Evolutionary conservation across 1,284 basidiomycete genomes (phyloP).

Genomic region (Neotropicomus parvogracilis): DNA sequence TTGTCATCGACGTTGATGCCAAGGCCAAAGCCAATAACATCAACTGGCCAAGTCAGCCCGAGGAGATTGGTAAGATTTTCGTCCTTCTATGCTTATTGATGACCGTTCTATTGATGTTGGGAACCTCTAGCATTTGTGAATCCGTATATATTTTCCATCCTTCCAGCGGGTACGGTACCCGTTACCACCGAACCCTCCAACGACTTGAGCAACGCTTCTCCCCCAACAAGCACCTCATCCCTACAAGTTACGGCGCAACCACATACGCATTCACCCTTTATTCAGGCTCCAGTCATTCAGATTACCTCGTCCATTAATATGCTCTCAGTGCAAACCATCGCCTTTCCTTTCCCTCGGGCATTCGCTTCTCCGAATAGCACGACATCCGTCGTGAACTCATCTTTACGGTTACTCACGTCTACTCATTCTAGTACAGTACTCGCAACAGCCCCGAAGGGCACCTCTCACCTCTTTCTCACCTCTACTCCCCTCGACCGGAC

Average conservation of each 20-base stretch:
- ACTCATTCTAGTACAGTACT: constrained; percentile 43
- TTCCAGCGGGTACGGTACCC: constrained; percentile 66
- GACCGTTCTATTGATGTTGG: neutral
- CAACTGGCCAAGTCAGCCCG: constrained; percentile 79
- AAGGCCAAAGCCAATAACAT: constrained; percentile 60
- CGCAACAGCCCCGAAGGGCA: neutral
- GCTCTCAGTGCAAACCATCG: constrained; percentile 58
- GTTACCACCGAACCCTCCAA: constrained; percentile 22
- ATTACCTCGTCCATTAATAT: constrained; percentile 78
- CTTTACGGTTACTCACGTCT: constrained; percentile 50
- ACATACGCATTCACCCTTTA: constrained; percentile 32
- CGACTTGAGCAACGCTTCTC: constrained; percentile 18
- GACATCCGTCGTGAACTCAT: constrained; percentile 32
- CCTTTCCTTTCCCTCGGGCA: constrained; percentile 54
- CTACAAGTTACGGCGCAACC: constrained; percentile 18
- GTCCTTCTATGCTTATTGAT: neutral
- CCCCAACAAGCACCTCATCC: constrained; percentile 29
- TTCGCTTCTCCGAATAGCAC: constrained; percentile 25
- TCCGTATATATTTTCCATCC: constrained; percentile 81
- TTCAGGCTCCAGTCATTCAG: constrained; percentile 63
- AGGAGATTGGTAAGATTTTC: constrained; percentile 63
- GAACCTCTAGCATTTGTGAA: constrained; percentile 61
- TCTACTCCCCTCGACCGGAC: constrained; percentile 73
- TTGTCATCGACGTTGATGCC: constrained; percentile 70
- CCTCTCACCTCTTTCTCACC: constrained; percentile 60